phyloP scores from a whole-genome alignment of 2,329 filamentous ascomycete genomes.

The Fusarium mundagurra region DNA sequence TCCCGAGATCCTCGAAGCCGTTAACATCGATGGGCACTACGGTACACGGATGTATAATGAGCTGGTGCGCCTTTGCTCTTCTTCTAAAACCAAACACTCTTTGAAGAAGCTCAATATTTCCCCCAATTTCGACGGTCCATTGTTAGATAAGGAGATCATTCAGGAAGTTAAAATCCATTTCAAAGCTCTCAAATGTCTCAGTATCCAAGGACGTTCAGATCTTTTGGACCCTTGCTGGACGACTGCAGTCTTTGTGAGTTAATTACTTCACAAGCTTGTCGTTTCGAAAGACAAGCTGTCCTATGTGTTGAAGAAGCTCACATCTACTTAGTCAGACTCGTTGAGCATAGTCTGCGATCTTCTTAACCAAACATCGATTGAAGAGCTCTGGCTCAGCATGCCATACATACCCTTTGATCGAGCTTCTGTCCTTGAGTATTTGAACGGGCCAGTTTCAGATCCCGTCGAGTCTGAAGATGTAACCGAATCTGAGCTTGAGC shows the following conservation, averaged over 20 bases:
- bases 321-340: not conserved
- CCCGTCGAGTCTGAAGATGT: not conserved
- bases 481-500: not conserved
- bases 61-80: not conserved
- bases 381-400: not conserved
- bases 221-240: not conserved
- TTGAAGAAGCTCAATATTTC: not conserved
- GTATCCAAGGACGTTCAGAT: not conserved
- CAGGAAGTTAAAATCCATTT: not conserved
- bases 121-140: not conserved
- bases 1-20: not conserved
- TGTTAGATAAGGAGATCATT: not conserved
- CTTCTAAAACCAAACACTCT: not conserved
- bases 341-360: not conserved
- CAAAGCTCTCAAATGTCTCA: not conserved
- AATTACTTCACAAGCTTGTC: not conserved
- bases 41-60: not conserved
- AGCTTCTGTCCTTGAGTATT: not conserved
- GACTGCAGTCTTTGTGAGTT: not conserved
- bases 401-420: not conserved
- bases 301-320: not conserved
- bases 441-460: not conserved
- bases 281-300: not conserved
- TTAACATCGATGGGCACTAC: not conserved
- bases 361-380: not conserved